Conservation (phyloP, 164 flowering plant species). For the Vitis cinerea region DNA sequence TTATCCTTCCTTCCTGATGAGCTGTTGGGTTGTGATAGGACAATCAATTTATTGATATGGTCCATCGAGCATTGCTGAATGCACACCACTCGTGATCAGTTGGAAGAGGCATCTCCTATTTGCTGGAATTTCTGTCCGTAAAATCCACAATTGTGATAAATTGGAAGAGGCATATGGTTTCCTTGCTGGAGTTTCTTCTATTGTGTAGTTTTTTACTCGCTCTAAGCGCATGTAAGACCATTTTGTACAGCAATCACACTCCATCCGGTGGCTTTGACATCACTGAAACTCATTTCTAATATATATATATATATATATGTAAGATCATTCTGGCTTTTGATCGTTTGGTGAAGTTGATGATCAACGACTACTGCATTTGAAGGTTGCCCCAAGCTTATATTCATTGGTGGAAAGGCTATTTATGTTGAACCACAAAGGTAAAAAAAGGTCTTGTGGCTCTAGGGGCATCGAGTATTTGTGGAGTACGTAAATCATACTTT, state of each 20-base stretch:
- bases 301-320: too few species aligned
- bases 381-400: too few species aligned
- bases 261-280: background rate
- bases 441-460: too few species aligned
- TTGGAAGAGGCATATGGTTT: background rate
- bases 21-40: slow-evolving; percentile 27
- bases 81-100: slow-evolving; percentile 34
- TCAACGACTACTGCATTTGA: too few species aligned
- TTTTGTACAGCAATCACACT: slow-evolving; percentile 10
- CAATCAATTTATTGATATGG: slow-evolving; percentile 52
- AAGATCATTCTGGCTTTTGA: slow-evolving; percentile 1
- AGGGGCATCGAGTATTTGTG: too few species aligned
- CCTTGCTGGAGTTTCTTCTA: slow-evolving; percentile 7
- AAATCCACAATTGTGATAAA: slow-evolving; percentile 18
- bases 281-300: background rate
- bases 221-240: background rate
- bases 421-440: too few species aligned
- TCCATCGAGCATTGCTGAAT: slow-evolving; percentile 40
- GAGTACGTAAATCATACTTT: too few species aligned
- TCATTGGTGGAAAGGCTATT: too few species aligned
- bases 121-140: slow-evolving; percentile 1
- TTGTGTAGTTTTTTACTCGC: slow-evolving; percentile 2
- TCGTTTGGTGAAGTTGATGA: background rate
- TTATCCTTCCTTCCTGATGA: background rate
- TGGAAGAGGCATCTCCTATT: background rate